Evolutionary conservation across 768 basidiomycete species (phyloP), one percentile per base, ranked within the genome.

Genomic region (Russula dissimulans): DNA sequence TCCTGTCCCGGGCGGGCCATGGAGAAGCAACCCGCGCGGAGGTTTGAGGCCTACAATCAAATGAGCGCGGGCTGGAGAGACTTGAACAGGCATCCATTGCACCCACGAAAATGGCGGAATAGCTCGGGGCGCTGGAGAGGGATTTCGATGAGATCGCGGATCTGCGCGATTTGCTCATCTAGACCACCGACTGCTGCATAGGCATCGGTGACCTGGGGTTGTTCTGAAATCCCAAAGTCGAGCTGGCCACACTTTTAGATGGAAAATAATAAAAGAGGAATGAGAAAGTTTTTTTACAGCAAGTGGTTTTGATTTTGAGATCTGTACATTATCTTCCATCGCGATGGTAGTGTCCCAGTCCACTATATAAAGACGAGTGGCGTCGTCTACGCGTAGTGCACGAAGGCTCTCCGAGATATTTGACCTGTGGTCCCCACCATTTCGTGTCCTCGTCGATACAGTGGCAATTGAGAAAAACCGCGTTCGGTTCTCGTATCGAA

Each of bases 1-100:
- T 15, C 97, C 97, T 9, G 97, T 98, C 41, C 97, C 97, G 3
- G 97, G 93, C 11, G 94, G 95, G 11, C 97, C 97, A 71, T 97
- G 87, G 1, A 99, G 81, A 18, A 98, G 80, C 47, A 98, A 88
- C 4, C 97, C 97, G 48, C 91, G 85, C n/a, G 95, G 95, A 15
- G 95, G 95, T 67, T 90, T 94, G n/a, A 99, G 78, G 39, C 90
- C 92, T 83, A 56, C 57, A n/a, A 61, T 51, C n/a, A 26, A 12
- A 50, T 42, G 29, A 36, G 18, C 44, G 5, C n/a, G 7, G 47
- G 17, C 7, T 12, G 12, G 34, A n/a, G n/a, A 44, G 34, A 10
- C 14, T 29, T 36, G 1, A 4, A 4, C 36, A 48, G 12, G 4
- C 12, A 49, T 44, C 41, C 32, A 42, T 42, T n/a, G 39, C 12